Evolutionary conservation across 176 grass and related monocot species (phyloP).

Genomic region (Puccinellia tenuiflora): DNA sequence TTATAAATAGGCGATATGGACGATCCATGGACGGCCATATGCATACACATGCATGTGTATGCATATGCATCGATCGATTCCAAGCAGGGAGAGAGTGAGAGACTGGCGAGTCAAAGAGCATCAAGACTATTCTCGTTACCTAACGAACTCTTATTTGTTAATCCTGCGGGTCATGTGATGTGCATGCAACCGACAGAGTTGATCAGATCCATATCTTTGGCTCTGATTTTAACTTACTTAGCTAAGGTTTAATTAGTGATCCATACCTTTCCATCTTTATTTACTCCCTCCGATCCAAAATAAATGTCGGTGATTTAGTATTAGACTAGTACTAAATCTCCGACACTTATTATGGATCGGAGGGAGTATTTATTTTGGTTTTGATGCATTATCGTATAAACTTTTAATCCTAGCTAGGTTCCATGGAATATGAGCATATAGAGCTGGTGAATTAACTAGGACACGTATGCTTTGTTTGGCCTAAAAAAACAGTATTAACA

Average conservation of each 20-base stretch:
- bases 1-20: too few species aligned
- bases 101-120: constrained; percentile 28
- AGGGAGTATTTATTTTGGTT: too few species aligned
- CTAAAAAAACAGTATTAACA: not conserved
- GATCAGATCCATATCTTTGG: constrained; percentile 23
- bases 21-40: not conserved
- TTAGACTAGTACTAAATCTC: too few species aligned
- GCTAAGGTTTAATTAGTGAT: not conserved
- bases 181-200: not conserved
- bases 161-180: constrained; percentile 30
- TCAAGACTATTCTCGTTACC: constrained; percentile 29
- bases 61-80: not conserved
- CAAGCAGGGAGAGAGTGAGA: not conserved
- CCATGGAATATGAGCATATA: not conserved
- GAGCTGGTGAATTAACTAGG: not conserved
- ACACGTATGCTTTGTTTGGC: not conserved
- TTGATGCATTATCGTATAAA: constrained; percentile 10
- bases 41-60: not conserved
- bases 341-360: too few species aligned
- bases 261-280: not conserved
- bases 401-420: not conserved
- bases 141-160: constrained; percentile 14
- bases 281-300: too few species aligned
- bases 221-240: not conserved
- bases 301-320: too few species aligned